These are phyloP conservation scores for Pouteria glomerata DNA, from an alignment of 148 eudicot species.

Conservation along the genomic window DNA sequence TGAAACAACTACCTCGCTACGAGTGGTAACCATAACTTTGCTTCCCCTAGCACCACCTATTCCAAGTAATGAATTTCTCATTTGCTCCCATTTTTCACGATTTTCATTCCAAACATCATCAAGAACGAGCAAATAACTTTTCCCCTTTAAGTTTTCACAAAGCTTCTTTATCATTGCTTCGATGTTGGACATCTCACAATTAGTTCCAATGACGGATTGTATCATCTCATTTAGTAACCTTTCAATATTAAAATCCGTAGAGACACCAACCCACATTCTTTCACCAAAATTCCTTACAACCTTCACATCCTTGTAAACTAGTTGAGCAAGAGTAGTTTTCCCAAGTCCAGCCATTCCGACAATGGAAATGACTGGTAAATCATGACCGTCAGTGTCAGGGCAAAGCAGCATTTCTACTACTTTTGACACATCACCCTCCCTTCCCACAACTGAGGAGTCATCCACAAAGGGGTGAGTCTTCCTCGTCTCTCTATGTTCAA, in stretches of 20 bases:
- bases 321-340: constrained; percentile 15
- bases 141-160: background rate
- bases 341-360: too few relatives aligned
- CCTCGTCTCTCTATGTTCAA: background rate
- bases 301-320: too few relatives aligned
- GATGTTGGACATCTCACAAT: background rate
- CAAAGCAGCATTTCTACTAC: background rate
- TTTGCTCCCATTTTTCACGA: background rate
- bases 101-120: constrained; percentile 17
- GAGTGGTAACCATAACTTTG: too few relatives aligned
- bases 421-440: background rate
- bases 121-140: constrained; percentile 15
- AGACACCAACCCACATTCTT: too few relatives aligned
- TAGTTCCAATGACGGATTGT: background rate
- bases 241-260: background rate
- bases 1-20: background rate
- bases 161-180: background rate
- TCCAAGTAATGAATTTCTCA: background rate
- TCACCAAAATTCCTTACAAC: too few relatives aligned
- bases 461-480: constrained; percentile 1
- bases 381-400: background rate
- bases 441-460: background rate
- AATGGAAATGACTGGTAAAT: background rate
- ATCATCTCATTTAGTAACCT: background rate
- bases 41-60: background rate